phyloP scores from a whole-genome alignment of 306 rosid species.

The Abrus precatorius region DNA sequence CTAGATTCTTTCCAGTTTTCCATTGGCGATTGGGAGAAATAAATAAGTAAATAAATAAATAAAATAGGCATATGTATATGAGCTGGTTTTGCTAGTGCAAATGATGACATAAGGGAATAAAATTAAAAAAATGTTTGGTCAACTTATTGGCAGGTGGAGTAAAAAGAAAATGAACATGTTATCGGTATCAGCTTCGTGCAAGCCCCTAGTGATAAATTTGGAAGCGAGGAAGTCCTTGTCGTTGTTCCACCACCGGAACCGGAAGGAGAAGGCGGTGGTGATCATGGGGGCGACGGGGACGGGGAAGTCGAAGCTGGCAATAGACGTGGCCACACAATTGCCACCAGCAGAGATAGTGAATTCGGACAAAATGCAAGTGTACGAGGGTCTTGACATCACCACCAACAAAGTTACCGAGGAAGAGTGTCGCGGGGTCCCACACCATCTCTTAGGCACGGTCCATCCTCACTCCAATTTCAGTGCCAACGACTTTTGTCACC shows the following conservation, averaged over 20 bases:
- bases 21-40: slow-evolving; percentile 20
- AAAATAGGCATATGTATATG: not conserved
- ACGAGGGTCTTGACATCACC: slow-evolving; percentile 67
- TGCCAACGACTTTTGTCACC: slow-evolving; percentile 41
- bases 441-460: slow-evolving; percentile 61
- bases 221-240: slow-evolving; percentile 53
- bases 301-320: slow-evolving; percentile 78
- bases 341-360: slow-evolving; percentile 69
- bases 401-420: slow-evolving; percentile 74
- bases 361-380: slow-evolving; percentile 85
- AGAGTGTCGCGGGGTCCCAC: slow-evolving; percentile 76
- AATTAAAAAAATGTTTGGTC: slow-evolving; percentile 29
- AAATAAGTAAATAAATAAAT: slow-evolving; percentile 5
- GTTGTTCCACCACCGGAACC: slow-evolving; percentile 55
- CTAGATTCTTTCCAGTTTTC: slow-evolving; percentile 43
- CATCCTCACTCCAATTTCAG: slow-evolving; percentile 38
- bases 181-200: slow-evolving; percentile 50
- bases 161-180: slow-evolving; percentile 42
- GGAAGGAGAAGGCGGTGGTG: slow-evolving; percentile 68
- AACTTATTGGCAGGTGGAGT: slow-evolving; percentile 53
- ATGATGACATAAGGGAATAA: not conserved
- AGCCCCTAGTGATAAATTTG: slow-evolving; percentile 55
- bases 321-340: slow-evolving; percentile 67
- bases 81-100: slow-evolving; percentile 50
- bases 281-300: slow-evolving; percentile 86